Percentiles rank a stretch among this genome's conserved stretches.
These are phyloP conservation scores for Erythrophleum fordii DNA, from an alignment of 306 rosid species.

Conservation along the genomic window DNA sequence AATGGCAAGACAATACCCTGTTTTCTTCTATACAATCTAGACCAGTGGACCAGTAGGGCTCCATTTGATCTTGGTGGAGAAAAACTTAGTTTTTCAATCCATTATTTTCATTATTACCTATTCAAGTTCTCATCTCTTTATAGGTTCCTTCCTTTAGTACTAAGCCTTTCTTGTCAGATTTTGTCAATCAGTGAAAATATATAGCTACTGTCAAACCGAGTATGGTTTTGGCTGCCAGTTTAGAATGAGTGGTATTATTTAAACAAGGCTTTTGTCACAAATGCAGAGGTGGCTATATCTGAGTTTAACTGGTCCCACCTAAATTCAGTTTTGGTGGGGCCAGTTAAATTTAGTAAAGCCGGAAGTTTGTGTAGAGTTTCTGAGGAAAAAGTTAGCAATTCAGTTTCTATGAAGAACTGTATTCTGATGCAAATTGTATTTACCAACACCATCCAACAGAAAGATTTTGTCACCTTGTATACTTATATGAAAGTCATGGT, in stretches of 20 bases:
- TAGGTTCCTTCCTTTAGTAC: not conserved
- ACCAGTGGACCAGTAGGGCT: not conserved
- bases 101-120: slow-evolving; percentile 13
- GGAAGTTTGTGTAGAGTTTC: not conserved
- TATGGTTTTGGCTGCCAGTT: slow-evolving; percentile 7
- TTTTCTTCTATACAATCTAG: not conserved
- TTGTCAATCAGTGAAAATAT: not conserved
- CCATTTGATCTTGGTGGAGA: slow-evolving; percentile 20
- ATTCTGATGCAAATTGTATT: not conserved
- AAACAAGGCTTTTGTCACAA: not conserved
- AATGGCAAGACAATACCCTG: not conserved
- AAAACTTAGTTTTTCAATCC: not conserved
- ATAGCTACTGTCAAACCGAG: not conserved
- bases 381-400: too few relatives aligned
- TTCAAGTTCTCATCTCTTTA: not conserved
- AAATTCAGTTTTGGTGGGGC: not conserved
- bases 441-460: not conserved
- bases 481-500: not conserved
- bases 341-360: not conserved
- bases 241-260: not conserved
- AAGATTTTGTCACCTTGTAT: not conserved
- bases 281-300: not conserved
- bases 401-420: not conserved
- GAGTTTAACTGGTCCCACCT: not conserved
- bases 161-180: slow-evolving; percentile 7